Conservation (phyloP, 306 rosid genomes). For the Comarum palustre region DNA sequence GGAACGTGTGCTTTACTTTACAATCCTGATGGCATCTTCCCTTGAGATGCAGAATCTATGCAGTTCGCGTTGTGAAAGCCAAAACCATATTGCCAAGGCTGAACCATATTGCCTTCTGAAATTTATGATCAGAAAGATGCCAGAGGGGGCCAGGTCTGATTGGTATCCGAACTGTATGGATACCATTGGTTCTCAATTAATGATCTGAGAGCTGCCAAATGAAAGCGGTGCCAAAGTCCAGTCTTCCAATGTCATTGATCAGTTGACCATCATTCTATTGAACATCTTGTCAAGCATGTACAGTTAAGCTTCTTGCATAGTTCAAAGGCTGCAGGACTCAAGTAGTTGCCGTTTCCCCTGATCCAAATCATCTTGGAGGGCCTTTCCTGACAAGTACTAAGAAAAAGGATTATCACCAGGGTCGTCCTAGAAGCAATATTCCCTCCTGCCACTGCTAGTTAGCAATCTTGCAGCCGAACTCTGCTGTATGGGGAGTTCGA, state of each 20-base stretch:
- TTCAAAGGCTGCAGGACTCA: slow-evolving; percentile 18
- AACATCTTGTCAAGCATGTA: slow-evolving; percentile 25
- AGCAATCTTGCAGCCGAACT: slow-evolving; percentile 35
- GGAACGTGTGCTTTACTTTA: slow-evolving; percentile 36
- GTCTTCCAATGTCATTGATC: slow-evolving; percentile 19
- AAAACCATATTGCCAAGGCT: slow-evolving; percentile 30
- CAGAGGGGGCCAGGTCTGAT: slow-evolving; percentile 14
- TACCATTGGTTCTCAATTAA: slow-evolving; percentile 18
- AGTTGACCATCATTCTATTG: slow-evolving; percentile 17
- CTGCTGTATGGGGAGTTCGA: slow-evolving; percentile 38
- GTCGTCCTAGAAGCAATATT: slow-evolving; percentile 34
- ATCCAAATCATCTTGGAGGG: slow-evolving; percentile 20
- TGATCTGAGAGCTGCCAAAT: slow-evolving; percentile 4
- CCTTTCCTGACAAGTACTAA: slow-evolving; percentile 23
- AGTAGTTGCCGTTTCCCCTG: slow-evolving; percentile 14
- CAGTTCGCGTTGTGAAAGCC: slow-evolving; percentile 40
- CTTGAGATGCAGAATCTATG: slow-evolving; percentile 33
- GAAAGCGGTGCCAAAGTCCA: neutral
- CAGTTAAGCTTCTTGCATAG: slow-evolving; percentile 10
- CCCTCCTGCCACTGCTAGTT: slow-evolving; percentile 18
- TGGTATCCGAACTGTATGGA: neutral
- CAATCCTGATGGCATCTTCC: slow-evolving; percentile 45
- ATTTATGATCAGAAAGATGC: slow-evolving; percentile 28
- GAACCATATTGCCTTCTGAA: slow-evolving; percentile 26
- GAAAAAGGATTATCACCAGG: slow-evolving; percentile 33